Percentiles rank a stretch among this genome's conserved stretches.
These are phyloP conservation scores for Diaporthe humulicola DNA, from an alignment of 2,329 filamentous ascomycete species.

Conservation along the genomic window DNA sequence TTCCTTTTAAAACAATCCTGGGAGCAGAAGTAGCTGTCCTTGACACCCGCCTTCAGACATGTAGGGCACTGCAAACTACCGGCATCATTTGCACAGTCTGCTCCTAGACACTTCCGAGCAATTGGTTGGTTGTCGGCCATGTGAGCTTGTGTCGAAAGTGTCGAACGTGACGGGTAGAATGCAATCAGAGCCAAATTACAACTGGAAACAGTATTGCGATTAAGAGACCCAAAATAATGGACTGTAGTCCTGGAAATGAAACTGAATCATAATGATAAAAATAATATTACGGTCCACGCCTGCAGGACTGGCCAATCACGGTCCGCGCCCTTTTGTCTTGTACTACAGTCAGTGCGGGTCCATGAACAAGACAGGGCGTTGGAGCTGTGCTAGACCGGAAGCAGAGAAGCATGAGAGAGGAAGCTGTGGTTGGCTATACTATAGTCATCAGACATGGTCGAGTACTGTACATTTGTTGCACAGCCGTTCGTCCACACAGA, in stretches of 20 bases:
- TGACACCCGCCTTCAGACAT: constrained; percentile 87
- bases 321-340: constrained; percentile 1
- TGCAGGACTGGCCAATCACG: background rate
- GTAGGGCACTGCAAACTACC: constrained; percentile 92
- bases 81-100: constrained; percentile 88
- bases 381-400: constrained; percentile 2
- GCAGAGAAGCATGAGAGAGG: background rate
- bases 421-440: background rate
- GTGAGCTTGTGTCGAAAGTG: background rate
- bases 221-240: too few species aligned
- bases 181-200: background rate
- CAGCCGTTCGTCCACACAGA: background rate
- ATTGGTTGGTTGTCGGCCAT: background rate
- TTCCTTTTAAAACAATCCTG: constrained; percentile 99
- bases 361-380: background rate
- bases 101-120: constrained; percentile 79
- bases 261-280: background rate
- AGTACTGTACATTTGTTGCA: background rate
- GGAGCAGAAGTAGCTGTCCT: constrained; percentile 96
- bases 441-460: background rate
- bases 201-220: too few species aligned
- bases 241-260: too few species aligned
- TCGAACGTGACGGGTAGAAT: background rate
- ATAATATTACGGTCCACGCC: background rate
- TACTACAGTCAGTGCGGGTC: background rate